These are phyloP conservation scores for Flaveria ramosissima DNA, from an alignment of 129 eudicot genomes.

Conservation along the genomic window DNA sequence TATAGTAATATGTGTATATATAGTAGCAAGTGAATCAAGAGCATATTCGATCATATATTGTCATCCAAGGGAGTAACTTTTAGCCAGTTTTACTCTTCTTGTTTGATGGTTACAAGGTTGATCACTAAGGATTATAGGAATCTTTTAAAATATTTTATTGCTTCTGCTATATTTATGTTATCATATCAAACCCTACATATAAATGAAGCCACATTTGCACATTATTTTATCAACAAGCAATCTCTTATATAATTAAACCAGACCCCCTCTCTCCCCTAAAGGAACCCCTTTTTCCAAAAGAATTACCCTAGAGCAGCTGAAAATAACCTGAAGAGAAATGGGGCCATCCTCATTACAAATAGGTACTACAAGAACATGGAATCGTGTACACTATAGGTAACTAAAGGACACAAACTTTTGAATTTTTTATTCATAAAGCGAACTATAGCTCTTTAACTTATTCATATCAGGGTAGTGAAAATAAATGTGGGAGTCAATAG, in stretches of 20 bases:
- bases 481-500: not conserved
- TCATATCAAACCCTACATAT: too few species aligned
- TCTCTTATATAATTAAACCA: not conserved
- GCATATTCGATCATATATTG: too few species aligned
- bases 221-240: too few species aligned
- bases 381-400: conserved; percentile 18
- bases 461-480: not conserved
- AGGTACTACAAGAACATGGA: conserved; percentile 16
- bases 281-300: not conserved
- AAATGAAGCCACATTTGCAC: too few species aligned
- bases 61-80: too few species aligned
- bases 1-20: too few species aligned
- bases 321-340: conserved; percentile 4
- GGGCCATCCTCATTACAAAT: conserved; percentile 15
- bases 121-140: too few species aligned
- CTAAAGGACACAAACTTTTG: conserved; percentile 15
- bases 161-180: too few species aligned
- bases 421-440: not conserved
- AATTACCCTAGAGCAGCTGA: not conserved
- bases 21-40: too few species aligned
- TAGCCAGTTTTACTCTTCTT: too few species aligned
- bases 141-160: too few species aligned
- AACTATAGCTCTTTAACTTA: not conserved
- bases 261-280: not conserved
- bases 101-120: too few species aligned